phyloP scores from a whole-genome alignment of 2,329 filamentous ascomycete species.

The Coniochaeta hoffmannii region DNA sequence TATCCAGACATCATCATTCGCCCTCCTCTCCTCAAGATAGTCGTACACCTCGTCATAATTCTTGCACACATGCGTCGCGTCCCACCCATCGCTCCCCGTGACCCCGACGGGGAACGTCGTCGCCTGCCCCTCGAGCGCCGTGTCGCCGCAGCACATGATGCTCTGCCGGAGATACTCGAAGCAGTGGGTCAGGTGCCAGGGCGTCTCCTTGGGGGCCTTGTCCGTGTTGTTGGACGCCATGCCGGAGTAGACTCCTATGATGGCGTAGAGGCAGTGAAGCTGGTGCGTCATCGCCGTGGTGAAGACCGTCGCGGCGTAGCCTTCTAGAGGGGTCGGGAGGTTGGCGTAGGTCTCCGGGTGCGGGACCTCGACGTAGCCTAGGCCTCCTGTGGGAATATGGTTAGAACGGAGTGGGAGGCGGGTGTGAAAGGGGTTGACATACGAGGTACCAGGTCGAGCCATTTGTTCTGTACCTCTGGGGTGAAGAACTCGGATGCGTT shows the following conservation, averaged over 20 bases:
- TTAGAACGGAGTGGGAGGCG: neutral
- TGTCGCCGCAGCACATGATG: conserved; percentile 9
- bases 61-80: neutral
- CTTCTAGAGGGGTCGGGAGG: conserved; percentile 25
- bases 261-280: conserved; percentile 33
- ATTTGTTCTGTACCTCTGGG: conserved; percentile 21
- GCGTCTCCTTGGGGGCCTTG: conserved; percentile 18
- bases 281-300: conserved; percentile 36
- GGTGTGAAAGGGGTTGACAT: conserved; percentile 5
- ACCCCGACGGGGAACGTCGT: neutral
- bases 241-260: conserved; percentile 27
- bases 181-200: conserved; percentile 9
- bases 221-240: conserved; percentile 18
- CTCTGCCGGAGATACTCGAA: conserved; percentile 8
- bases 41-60: neutral
- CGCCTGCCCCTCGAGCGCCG: conserved; percentile 6
- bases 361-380: conserved; percentile 31
- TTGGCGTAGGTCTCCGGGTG: conserved; percentile 25
- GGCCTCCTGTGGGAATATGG: conserved; percentile 20
- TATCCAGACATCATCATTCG: neutral
- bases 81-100: neutral
- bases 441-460: conserved; percentile 32
- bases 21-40: neutral
- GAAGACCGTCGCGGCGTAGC: conserved; percentile 25
- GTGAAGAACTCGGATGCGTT: conserved; percentile 32